Evolutionary conservation across 106 monocot species (phyloP).

Genomic region (Phalaenopsis aphrodite): DNA sequence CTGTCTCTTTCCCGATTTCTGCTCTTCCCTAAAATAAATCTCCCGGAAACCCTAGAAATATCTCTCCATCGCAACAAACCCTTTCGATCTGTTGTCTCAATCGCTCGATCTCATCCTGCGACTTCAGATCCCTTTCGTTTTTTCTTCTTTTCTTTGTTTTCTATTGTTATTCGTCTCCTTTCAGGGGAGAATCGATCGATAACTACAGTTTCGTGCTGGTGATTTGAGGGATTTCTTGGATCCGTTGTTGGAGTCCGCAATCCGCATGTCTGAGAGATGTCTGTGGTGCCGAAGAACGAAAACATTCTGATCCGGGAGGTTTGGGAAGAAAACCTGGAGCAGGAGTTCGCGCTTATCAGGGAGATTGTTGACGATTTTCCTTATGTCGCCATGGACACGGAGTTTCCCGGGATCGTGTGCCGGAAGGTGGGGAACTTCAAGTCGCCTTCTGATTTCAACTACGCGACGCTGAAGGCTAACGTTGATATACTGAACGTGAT

Average conservation of each 20-base stretch:
- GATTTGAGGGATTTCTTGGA: not conserved
- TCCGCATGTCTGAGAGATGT: constrained; percentile 3
- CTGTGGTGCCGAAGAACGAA: constrained; percentile 5
- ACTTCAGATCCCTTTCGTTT: not conserved
- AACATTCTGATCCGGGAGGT: constrained; percentile 45
- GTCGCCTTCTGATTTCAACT: constrained; percentile 25
- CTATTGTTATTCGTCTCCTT: not conserved
- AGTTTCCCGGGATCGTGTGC: constrained; percentile 33
- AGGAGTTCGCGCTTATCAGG: constrained; percentile 34
- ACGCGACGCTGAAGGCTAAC: constrained; percentile 43
- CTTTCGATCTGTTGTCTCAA: not conserved
- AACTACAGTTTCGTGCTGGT: not conserved
- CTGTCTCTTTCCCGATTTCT: not conserved
- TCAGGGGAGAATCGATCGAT: not conserved
- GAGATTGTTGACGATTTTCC: constrained; percentile 37
- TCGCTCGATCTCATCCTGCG: not conserved
- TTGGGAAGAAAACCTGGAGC: constrained; percentile 35
- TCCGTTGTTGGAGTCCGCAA: not conserved
- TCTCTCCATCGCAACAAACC: not conserved
- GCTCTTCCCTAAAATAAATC: not conserved
- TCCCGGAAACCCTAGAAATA: not conserved
- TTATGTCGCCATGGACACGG: constrained; percentile 27
- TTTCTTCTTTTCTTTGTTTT: not conserved
- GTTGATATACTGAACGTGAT: constrained; percentile 44
- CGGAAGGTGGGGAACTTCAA: constrained; percentile 27